phyloP scores from a whole-genome alignment of 2,329 filamentous ascomycete species.

The Aureobasidium sp. region DNA sequence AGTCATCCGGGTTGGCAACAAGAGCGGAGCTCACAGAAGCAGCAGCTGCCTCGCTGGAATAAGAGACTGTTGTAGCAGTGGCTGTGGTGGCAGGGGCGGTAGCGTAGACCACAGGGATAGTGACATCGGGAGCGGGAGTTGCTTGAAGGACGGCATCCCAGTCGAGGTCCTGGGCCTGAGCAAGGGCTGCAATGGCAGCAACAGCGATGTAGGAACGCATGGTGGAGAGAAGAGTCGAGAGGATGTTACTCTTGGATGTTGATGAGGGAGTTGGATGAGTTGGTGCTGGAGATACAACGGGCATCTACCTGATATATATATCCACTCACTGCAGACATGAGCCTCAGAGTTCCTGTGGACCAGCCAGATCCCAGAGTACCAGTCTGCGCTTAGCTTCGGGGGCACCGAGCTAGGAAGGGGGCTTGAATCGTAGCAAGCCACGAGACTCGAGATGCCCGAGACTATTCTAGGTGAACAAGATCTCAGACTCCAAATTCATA shows the following conservation, averaged over 20 bases:
- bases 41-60: not conserved
- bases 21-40: constrained; percentile 14
- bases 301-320: constrained; percentile 3
- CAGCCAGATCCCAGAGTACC: not conserved
- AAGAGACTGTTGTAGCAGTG: constrained; percentile 7
- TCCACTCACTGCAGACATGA: not conserved
- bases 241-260: constrained; percentile 3
- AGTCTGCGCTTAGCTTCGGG: constrained; percentile 5
- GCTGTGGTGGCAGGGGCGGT: constrained; percentile 7
- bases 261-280: not conserved
- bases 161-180: constrained; percentile 18
- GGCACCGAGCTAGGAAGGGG: not conserved
- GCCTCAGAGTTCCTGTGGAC: not conserved
- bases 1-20: not conserved
- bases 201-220: constrained; percentile 13
- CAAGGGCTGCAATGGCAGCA: constrained; percentile 10
- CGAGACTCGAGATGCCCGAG: not conserved
- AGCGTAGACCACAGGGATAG: constrained; percentile 14
- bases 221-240: not conserved
- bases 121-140: not conserved
- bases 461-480: constrained; percentile 3
- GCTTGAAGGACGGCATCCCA: constrained; percentile 16
- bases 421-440: constrained; percentile 9
- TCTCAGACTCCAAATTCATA: not conserved
- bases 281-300: not conserved